Conservation (phyloP, 2,329 filamentous ascomycete species). For the Colletotrichum godetiae region DNA sequence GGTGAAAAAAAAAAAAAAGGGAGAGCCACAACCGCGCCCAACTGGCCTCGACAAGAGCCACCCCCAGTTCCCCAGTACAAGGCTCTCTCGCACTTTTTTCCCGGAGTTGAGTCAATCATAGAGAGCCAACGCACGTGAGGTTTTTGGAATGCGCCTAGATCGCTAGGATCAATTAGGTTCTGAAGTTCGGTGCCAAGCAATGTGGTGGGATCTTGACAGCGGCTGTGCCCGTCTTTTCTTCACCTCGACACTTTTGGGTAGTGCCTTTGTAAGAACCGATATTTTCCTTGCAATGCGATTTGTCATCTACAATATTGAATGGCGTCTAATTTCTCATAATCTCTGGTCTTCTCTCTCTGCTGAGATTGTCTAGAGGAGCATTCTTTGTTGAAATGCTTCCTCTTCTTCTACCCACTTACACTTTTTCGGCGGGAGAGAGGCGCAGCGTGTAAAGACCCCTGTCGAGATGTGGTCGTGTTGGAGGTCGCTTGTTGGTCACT, state of each 20-base stretch:
- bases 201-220: no score
- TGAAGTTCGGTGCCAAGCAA: neutral
- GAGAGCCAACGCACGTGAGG: neutral
- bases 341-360: neutral
- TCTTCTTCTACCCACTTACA: neutral
- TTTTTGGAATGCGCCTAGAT: neutral
- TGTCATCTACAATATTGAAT: neutral
- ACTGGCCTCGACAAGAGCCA: neutral
- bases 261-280: no score
- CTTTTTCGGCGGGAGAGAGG: neutral
- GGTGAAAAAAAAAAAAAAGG: neutral
- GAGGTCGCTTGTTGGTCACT: neutral
- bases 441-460: neutral
- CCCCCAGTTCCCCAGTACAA: neutral
- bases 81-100: neutral
- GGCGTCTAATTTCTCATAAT: neutral
- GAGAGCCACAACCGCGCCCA: neutral
- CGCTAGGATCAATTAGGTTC: neutral
- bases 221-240: no score
- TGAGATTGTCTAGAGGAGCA: neutral
- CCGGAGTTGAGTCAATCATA: neutral
- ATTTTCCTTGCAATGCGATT: neutral
- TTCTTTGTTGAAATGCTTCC: neutral
- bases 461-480: neutral
- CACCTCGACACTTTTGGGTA: no score